Conservation (phyloP, 345 rosid species). For the Salix brachista region DNA sequence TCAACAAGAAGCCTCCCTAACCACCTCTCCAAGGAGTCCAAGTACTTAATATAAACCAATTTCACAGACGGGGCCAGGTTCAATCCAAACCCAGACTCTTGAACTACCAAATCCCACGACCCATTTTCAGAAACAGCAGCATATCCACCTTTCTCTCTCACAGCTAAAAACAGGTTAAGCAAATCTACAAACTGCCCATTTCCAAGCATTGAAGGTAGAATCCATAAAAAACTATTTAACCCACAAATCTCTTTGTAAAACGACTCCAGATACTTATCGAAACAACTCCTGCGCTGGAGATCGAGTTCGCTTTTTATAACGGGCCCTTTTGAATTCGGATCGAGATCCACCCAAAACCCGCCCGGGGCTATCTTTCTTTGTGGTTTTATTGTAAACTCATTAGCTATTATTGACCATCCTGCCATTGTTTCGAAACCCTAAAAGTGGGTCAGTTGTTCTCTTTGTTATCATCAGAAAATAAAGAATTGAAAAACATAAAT, state of each 20-base stretch:
- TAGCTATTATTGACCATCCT: slow-evolving; percentile 28
- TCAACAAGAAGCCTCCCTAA: slow-evolving; percentile 24
- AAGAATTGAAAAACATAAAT: neutral
- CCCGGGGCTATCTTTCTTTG: neutral
- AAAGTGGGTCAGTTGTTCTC: slow-evolving; percentile 5
- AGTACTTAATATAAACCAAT: slow-evolving; percentile 47
- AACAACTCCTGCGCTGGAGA: neutral
- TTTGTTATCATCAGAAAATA: neutral
- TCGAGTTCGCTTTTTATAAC: neutral
- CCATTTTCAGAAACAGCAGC: slow-evolving; percentile 36
- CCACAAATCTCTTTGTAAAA: slow-evolving; percentile 6
- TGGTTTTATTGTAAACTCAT: slow-evolving; percentile 5
- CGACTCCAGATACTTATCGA: slow-evolving; percentile 1
- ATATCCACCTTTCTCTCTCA: slow-evolving; percentile 48
- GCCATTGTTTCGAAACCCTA: slow-evolving; percentile 29
- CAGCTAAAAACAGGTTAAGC: slow-evolving; percentile 45
- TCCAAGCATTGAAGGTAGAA: slow-evolving; percentile 49
- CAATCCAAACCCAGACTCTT: slow-evolving; percentile 44
- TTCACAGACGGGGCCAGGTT: slow-evolving; percentile 30
- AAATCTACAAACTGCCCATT: slow-evolving; percentile 48
- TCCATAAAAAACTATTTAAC: slow-evolving; percentile 6
- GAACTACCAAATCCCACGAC: slow-evolving; percentile 48
- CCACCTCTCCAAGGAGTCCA: slow-evolving; percentile 44
- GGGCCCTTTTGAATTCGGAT: neutral
- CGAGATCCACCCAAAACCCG: slow-evolving; percentile 11